phyloP scores from a whole-genome alignment of 2,329 filamentous ascomycete genomes.

The Trichoderma koningiopsis region DNA sequence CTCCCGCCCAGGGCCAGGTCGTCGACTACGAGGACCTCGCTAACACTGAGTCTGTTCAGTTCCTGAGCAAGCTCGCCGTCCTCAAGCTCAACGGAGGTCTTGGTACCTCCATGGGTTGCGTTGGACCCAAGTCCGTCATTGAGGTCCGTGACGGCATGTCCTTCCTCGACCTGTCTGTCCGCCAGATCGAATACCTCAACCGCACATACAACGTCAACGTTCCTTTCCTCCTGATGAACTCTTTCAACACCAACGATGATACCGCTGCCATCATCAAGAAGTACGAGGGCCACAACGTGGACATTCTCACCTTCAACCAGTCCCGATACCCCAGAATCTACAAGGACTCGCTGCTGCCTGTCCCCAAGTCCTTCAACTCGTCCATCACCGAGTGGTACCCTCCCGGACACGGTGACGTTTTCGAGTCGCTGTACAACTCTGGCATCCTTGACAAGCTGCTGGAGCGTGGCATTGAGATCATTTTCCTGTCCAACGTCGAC shows the following conservation, averaged over 20 bases:
- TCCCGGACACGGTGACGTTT: slow-evolving; percentile 98
- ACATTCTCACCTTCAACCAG: slow-evolving; percentile 99
- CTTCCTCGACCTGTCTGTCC: slow-evolving; percentile 96
- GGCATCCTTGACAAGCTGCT: slow-evolving; percentile 96
- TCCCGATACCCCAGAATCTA: slow-evolving; percentile 96
- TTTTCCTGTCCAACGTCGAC: slow-evolving; percentile 99
- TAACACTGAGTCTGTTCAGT: slow-evolving; percentile 87
- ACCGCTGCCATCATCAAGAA: slow-evolving; percentile 99
- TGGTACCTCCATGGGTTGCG: slow-evolving; percentile 99
- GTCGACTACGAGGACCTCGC: slow-evolving; percentile 90
- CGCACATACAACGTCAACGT: slow-evolving; percentile 97
- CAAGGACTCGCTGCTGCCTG: slow-evolving; percentile 96
- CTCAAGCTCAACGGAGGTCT: slow-evolving; percentile 99
- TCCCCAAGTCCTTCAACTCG: slow-evolving; percentile 85
- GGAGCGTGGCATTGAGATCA: slow-evolving; percentile 91
- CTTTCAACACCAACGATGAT: slow-evolving; percentile 99
- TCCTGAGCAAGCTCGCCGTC: slow-evolving; percentile 95
- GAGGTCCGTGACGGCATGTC: slow-evolving; percentile 99
- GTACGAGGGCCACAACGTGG: slow-evolving; percentile 99
- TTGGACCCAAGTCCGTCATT: slow-evolving; percentile 98
- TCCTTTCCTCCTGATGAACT: slow-evolving; percentile 99
- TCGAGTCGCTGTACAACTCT: slow-evolving; percentile 99
- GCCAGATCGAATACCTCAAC: slow-evolving; percentile 99
- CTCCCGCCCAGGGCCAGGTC: slow-evolving; percentile 89
- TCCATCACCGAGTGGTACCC: slow-evolving; percentile 97